These are phyloP conservation scores for Fusarium sarcochroum DNA, from an alignment of 2,329 filamentous ascomycete genomes.

Conservation along the genomic window DNA sequence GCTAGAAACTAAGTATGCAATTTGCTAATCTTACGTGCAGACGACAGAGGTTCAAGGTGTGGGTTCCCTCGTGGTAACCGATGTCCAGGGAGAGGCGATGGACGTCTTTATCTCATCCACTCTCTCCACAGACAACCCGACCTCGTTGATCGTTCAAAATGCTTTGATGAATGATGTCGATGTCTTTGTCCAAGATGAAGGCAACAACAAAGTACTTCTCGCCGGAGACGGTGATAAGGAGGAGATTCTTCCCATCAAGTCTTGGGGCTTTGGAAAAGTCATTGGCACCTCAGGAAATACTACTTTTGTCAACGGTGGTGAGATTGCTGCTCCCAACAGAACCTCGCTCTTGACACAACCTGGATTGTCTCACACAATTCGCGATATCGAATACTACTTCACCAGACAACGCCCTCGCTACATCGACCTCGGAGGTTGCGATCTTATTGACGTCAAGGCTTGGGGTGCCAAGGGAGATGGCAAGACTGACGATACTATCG, in stretches of 20 bases:
- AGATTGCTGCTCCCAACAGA: background rate
- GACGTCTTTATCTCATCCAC: too few relatives aligned
- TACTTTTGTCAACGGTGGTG: constrained; percentile 24
- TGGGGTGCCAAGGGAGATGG: constrained; percentile 76
- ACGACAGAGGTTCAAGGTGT: background rate
- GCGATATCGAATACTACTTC: constrained; percentile 7
- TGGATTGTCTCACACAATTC: background rate
- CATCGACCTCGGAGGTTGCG: constrained; percentile 1
- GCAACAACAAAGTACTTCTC: constrained; percentile 22
- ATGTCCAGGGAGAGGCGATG: too few relatives aligned
- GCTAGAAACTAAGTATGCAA: background rate
- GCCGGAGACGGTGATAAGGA: constrained; percentile 12
- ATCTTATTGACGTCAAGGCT: constrained; percentile 18
- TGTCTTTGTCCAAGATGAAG: constrained; percentile 12
- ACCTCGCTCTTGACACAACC: too few relatives aligned
- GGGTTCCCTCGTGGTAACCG: too few relatives aligned
- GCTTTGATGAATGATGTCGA: constrained; percentile 3
- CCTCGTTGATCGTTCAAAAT: too few relatives aligned
- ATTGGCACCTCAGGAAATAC: constrained; percentile 21
- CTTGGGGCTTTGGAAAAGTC: constrained; percentile 30
- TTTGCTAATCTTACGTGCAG: background rate
- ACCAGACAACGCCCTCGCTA: constrained; percentile 28
- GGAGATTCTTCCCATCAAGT: too few relatives aligned
- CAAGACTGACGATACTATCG: constrained; percentile 70
- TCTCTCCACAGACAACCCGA: too few relatives aligned